Conservation (phyloP, 129 eudicot genomes). For the Artemisia tridentata region DNA sequence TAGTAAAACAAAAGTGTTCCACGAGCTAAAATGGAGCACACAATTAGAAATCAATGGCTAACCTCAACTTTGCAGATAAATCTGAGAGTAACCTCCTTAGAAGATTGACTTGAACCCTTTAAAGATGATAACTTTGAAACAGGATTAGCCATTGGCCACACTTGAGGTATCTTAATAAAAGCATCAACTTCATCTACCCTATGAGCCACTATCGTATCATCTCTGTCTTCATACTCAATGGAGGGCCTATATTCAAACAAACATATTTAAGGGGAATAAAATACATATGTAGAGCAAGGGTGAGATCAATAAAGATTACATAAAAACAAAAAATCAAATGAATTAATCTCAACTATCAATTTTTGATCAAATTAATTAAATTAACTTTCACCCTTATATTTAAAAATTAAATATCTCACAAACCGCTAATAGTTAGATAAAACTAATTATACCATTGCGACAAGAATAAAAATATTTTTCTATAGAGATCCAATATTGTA, state of each 20-base stretch:
- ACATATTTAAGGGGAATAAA: not conserved
- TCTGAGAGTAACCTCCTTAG: slow-evolving; percentile 67
- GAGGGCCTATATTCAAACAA: slow-evolving; percentile 52
- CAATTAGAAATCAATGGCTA: slow-evolving; percentile 23
- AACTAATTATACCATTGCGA: too few relatives aligned
- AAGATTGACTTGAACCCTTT: slow-evolving; percentile 58
- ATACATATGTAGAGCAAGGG: not conserved
- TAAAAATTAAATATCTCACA: too few relatives aligned
- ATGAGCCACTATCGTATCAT: slow-evolving; percentile 75
- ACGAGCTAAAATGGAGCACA: too few relatives aligned
- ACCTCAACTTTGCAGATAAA: slow-evolving; percentile 89
- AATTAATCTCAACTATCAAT: too few relatives aligned
- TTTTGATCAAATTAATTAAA: too few relatives aligned
- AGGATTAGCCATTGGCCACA: slow-evolving; percentile 66
- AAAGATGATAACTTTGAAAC: slow-evolving; percentile 54
- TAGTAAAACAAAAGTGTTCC: too few relatives aligned
- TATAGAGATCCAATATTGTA: too few relatives aligned
- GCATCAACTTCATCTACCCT: slow-evolving; percentile 85
- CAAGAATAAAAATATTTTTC: too few relatives aligned
- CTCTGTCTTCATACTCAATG: slow-evolving; percentile 73
- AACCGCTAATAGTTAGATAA: too few relatives aligned
- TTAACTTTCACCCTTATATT: too few relatives aligned
- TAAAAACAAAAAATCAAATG: too few relatives aligned
- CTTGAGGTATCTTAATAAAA: slow-evolving; percentile 68
- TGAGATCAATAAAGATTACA: too few relatives aligned